Conservation (phyloP, 768 basidiomycete species). For the Mycena filopes region DNA sequence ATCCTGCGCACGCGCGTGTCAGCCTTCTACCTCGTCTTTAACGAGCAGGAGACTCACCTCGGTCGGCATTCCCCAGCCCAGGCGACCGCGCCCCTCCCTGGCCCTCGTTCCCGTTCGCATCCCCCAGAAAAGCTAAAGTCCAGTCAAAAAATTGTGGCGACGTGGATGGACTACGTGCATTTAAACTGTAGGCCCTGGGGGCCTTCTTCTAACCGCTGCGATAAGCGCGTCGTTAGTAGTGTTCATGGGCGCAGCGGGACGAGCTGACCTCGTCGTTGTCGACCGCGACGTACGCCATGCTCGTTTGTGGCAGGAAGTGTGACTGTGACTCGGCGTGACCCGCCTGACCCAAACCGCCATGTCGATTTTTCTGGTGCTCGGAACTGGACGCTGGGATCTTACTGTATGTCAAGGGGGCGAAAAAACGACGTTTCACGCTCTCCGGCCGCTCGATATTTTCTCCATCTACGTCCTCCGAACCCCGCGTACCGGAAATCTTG, state of each 20-base stretch:
- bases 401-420: too few species aligned
- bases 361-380: too few species aligned
- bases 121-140: slow-evolving; percentile 69
- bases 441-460: too few species aligned
- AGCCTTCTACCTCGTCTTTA: background rate
- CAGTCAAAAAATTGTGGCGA: slow-evolving; percentile 1
- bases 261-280: slow-evolving; percentile 73
- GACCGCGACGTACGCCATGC: slow-evolving; percentile 79
- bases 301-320: background rate
- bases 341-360: too few species aligned
- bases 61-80: slow-evolving; percentile 61
- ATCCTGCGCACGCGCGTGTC: slow-evolving; percentile 55
- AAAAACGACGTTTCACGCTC: too few species aligned
- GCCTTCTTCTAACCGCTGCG: slow-evolving; percentile 75
- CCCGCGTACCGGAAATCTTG: too few species aligned
- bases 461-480: too few species aligned
- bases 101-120: slow-evolving; percentile 43
- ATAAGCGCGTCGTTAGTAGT: slow-evolving; percentile 2
- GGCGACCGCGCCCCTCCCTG: slow-evolving; percentile 45
- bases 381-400: too few species aligned
- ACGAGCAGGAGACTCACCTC: slow-evolving; percentile 54
- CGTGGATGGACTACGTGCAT: slow-evolving; percentile 60
- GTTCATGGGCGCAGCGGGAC: background rate
- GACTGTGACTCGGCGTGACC: background rate
- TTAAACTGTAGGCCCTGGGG: slow-evolving; percentile 79